Conservation (phyloP, 1,284 basidiomycete species). For the Microbotryum intermedium region DNA sequence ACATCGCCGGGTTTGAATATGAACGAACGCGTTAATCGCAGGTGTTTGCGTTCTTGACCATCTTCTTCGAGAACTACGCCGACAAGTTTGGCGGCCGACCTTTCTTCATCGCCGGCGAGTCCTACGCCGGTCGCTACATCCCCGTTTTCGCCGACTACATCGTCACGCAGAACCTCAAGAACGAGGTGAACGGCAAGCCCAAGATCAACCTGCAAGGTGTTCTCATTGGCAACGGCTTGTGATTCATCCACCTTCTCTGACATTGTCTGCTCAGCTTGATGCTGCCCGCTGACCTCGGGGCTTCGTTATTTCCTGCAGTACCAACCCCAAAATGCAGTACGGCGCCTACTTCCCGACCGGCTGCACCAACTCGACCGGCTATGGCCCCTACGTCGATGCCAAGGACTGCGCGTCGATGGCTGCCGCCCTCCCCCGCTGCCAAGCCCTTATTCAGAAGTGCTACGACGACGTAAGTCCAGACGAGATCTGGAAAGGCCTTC, state of each 20-base stretch:
- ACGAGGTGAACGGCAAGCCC: neutral
- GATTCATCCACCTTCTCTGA: neutral
- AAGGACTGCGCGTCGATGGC: conserved; percentile 25
- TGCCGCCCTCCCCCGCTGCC: conserved; percentile 22
- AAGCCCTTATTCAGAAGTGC: conserved; percentile 27
- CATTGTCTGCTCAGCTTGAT: neutral
- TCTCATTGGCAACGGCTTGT: conserved; percentile 33
- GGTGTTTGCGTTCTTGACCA: conserved; percentile 38
- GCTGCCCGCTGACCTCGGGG: too few species aligned
- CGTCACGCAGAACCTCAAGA: conserved; percentile 24
- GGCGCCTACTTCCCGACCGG: conserved; percentile 29
- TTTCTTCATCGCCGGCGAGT: neutral
- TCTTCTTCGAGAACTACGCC: conserved; percentile 39
- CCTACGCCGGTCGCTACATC: conserved; percentile 32
- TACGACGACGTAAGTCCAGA: conserved; percentile 5
- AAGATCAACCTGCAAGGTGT: conserved; percentile 29
- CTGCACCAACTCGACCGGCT: conserved; percentile 29
- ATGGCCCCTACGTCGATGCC: conserved; percentile 27
- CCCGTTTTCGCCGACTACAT: conserved; percentile 34
- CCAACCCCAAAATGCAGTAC: conserved; percentile 32
- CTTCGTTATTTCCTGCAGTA: conserved; percentile 6
- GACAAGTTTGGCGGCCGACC: conserved; percentile 27
- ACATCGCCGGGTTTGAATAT: too few species aligned
- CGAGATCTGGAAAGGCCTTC: neutral
- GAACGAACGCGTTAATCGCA: neutral